These are phyloP conservation scores for Selenicereus undatus DNA, from an alignment of 148 eudicot species.

Conservation along the genomic window DNA sequence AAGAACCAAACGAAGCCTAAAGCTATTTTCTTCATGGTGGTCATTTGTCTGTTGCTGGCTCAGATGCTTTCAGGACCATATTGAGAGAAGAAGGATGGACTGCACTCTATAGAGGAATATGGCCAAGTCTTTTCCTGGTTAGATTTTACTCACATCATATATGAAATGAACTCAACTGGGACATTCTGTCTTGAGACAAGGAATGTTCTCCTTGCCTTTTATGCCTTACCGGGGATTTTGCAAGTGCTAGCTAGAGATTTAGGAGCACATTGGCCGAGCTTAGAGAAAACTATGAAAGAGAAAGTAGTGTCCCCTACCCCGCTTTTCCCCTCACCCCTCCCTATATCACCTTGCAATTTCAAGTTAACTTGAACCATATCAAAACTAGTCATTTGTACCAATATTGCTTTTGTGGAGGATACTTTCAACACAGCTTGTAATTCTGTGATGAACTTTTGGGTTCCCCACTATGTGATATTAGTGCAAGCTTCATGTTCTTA, in stretches of 20 bases:
- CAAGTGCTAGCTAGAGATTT: background rate
- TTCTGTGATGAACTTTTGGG: no score
- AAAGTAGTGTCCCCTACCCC: no score
- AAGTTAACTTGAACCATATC: background rate
- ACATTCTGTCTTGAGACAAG: background rate
- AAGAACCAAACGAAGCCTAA: no score
- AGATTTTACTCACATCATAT: constrained; percentile 17
- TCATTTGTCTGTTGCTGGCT: constrained; percentile 16
- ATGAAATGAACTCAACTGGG: background rate
- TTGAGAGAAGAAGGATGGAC: constrained; percentile 98
- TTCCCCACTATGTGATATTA: no score
- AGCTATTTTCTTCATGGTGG: background rate
- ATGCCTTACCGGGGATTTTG: background rate
- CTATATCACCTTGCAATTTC: background rate
- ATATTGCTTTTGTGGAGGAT: no score
- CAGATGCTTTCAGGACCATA: constrained; percentile 96
- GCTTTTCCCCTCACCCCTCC: background rate
- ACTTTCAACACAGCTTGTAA: no score
- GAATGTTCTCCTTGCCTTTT: background rate
- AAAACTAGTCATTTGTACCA: no score
- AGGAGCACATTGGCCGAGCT: background rate
- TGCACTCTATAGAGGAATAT: constrained; percentile 83
- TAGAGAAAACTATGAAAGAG: background rate
- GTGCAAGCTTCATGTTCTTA: no score
- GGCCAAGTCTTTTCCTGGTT: constrained; percentile 90